Conservation (phyloP, 345 rosid species). For the Excoecaria cochinchinensis region DNA sequence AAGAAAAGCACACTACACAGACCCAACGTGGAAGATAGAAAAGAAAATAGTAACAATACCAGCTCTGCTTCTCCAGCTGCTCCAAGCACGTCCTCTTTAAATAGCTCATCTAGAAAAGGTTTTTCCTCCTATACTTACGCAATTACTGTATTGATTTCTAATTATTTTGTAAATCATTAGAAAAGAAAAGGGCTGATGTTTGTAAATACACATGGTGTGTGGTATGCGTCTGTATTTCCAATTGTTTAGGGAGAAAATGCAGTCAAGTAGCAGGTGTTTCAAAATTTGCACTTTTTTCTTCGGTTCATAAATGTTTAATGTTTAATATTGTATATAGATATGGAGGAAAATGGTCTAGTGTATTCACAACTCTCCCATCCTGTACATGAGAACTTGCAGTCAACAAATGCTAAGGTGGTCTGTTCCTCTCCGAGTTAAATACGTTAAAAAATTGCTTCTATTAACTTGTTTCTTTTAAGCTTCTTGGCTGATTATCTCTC, state of each 20-base stretch:
- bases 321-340: constrained; percentile 37
- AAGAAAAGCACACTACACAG: constrained; percentile 36
- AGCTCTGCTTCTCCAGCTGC: constrained; percentile 26
- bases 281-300: neutral
- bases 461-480: neutral
- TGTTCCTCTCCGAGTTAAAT: constrained; percentile 8
- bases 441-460: constrained; percentile 5
- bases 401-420: constrained; percentile 47
- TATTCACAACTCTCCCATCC: constrained; percentile 50
- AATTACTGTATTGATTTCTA: neutral
- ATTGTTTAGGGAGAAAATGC: constrained; percentile 1
- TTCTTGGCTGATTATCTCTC: neutral
- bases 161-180: neutral
- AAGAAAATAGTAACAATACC: constrained; percentile 1
- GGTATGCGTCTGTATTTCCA: neutral
- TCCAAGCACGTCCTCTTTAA: constrained; percentile 19
- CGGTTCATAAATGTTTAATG: neutral
- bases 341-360: constrained; percentile 41
- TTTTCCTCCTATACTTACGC: neutral
- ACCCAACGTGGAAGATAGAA: constrained; percentile 12
- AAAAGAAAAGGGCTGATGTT: neutral
- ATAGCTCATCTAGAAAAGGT: constrained; percentile 37
- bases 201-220: neutral
- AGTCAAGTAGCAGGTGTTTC: neutral
- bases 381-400: constrained; percentile 57